Base-by-base conservation (phyloP, 768 basidiomycete genomes). In the Exsudoporus frostii region DNA sequence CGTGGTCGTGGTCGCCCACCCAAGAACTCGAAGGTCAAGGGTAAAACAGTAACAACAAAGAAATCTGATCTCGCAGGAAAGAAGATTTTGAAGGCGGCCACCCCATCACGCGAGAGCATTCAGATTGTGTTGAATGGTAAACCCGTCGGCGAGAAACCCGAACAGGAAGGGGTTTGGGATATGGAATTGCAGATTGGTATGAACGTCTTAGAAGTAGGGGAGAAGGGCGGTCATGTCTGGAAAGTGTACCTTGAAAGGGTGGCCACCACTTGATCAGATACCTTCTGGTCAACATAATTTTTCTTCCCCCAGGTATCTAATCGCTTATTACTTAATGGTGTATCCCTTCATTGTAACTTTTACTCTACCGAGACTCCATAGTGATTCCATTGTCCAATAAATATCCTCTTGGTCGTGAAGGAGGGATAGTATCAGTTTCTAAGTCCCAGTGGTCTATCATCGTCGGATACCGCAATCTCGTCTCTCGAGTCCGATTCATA, bases 171-270 rank as follows among this genome's bases (percentile, higher is more conserved):
- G 1, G 69, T 77, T 48, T 92, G 90, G 90, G 76, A 79, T 58
- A 71, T 89, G 15, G 77, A 79, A 17, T 69, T 90, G 17, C 74
- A 79, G 1, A 65, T 73, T 5, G 90, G 90, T 14, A 61, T 74
- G 5, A 88, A 81, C 59, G 70, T 82, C 17, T 66, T 92, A 27
- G 90, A 92, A 66, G 71, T 92, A 24, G 88, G 89, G 32, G 86
- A 88, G 72, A 79, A 78, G 61, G 84, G 80, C 32, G 86, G 86
- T 10, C 66, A 82, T 59, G 67, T 81, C 24, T 90, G 88, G 88
- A 88, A 85, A 67, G 74, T 87, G 22, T 86, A 86, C 64, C 70
- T 84, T 39, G 80, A 84, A 58, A 76, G 82, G 39, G 53, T 73
- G 55, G 51, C 61, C 20, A 41, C 54, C 11, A 48, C 60, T 37